phyloP scores from a whole-genome alignment of 2,329 filamentous ascomycete genomes.

The Aspergillaceae sp. region DNA sequence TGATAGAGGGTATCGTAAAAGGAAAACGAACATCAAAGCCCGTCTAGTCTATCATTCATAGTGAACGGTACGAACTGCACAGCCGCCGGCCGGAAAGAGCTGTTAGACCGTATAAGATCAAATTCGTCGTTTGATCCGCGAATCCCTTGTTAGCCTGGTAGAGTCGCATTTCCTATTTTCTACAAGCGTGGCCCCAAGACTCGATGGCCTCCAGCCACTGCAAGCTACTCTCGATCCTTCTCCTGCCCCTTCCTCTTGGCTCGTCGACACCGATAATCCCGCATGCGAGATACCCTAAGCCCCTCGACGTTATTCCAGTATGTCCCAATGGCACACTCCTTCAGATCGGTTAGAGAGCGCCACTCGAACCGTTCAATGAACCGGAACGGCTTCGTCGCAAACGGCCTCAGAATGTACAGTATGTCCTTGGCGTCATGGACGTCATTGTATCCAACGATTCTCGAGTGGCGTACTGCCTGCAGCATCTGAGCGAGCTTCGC shows the following conservation, averaged over 20 bases:
- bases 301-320: conserved; percentile 66
- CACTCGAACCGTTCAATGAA: conserved; percentile 63
- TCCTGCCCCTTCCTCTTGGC: conserved; percentile 5
- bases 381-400: conserved; percentile 55
- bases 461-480: no score
- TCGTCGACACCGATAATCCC: no score
- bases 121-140: conserved; percentile 50
- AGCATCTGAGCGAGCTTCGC: no score
- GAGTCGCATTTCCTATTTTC: conserved; percentile 48
- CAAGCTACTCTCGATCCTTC: conserved; percentile 41
- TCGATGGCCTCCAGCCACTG: conserved; percentile 45
- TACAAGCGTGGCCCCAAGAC: conserved; percentile 48
- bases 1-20: not conserved
- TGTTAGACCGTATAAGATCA: no score
- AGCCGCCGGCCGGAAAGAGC: no score
- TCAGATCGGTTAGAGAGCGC: conserved; percentile 58
- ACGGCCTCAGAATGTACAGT: conserved; percentile 57
- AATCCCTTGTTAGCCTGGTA: conserved; percentile 36
- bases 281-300: conserved; percentile 52
- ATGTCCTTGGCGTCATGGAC: no score
- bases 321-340: conserved; percentile 56
- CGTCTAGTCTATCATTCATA: conserved; percentile 55
- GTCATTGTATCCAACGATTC: no score
- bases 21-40: conserved; percentile 52
- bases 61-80: conserved; percentile 40